Conservation (phyloP, 1,284 basidiomycete species). For the Naganishia sp. region DNA sequence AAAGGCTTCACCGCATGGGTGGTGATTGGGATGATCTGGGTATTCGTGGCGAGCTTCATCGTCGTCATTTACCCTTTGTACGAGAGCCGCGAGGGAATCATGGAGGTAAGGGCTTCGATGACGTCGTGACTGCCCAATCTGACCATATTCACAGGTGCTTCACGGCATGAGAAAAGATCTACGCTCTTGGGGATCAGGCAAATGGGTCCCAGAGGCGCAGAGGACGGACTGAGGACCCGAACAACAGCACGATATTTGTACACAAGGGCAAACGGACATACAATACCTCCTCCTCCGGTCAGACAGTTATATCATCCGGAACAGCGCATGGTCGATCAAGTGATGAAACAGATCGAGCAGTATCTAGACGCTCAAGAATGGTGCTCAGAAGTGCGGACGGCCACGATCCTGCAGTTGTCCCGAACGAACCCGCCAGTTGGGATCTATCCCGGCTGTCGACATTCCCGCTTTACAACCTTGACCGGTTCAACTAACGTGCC, state of each 20-base stretch:
- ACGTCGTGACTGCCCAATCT: not conserved
- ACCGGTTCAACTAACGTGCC: too few species aligned
- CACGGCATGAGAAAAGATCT: conserved; percentile 15
- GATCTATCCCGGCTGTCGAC: too few species aligned
- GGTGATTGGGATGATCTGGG: conserved; percentile 74
- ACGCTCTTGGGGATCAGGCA: conserved; percentile 17
- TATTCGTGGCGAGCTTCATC: conserved; percentile 70
- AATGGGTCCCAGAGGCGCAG: conserved; percentile 11
- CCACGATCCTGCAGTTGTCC: too few species aligned
- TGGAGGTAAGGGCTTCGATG: conserved; percentile 8
- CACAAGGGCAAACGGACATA: too few species aligned
- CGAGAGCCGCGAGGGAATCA: conserved; percentile 56
- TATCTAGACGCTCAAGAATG: too few species aligned
- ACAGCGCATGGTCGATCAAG: too few species aligned
- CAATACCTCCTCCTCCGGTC: too few species aligned
- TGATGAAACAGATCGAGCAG: too few species aligned
- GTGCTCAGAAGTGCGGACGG: too few species aligned
- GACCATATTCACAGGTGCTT: not conserved
- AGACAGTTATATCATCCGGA: too few species aligned
- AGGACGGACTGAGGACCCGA: not conserved
- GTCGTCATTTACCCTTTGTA: conserved; percentile 82
- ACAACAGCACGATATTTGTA: not conserved
- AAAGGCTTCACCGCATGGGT: conserved; percentile 68
- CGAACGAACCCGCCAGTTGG: too few species aligned
- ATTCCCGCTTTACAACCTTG: too few species aligned